Percentiles rank a stretch among this genome's conserved stretches.
Evolutionary conservation across 192 early-diverging fungal genomes (phyloP).

Genomic region (Paraglomus brasilianum): DNA sequence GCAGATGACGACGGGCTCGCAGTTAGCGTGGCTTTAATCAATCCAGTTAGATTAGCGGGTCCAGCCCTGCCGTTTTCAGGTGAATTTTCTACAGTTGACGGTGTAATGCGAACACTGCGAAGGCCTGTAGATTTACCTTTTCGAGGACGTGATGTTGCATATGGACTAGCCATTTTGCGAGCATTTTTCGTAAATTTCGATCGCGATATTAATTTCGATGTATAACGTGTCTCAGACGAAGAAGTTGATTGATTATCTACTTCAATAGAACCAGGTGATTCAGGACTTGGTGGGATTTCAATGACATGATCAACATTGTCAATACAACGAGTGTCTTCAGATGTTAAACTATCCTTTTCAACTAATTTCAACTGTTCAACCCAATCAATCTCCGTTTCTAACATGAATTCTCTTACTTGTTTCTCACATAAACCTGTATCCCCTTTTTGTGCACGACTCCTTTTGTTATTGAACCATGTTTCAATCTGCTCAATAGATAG

Average conservation of each 20-base stretch:
- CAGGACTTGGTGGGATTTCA: no score
- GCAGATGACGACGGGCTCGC: no score
- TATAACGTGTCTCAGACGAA: no score
- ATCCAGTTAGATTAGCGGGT: no score
- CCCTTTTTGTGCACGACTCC: constrained; percentile 10
- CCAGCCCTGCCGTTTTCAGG: not conserved
- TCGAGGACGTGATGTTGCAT: not conserved
- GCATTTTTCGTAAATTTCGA: not conserved
- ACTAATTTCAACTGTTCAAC: not conserved
- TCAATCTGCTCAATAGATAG: constrained; percentile 20
- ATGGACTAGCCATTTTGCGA: constrained; percentile 8
- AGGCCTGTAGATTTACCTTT: not conserved
- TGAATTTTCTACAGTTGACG: not conserved
- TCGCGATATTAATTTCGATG: not conserved
- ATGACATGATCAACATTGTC: not conserved
- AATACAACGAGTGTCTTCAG: not conserved
- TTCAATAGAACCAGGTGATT: no score
- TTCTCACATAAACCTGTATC: not conserved
- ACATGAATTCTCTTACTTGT: not conserved
- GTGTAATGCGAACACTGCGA: no score
- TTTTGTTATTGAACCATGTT: constrained; percentile 30
- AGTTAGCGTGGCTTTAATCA: no score
- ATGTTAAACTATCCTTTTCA: not conserved
- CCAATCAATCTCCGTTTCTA: constrained; percentile 22
- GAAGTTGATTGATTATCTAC: no score